Evolutionary conservation across 1,139 yeast genomes (phyloP).

Genomic region (Wickerhamomyces sp.): DNA sequence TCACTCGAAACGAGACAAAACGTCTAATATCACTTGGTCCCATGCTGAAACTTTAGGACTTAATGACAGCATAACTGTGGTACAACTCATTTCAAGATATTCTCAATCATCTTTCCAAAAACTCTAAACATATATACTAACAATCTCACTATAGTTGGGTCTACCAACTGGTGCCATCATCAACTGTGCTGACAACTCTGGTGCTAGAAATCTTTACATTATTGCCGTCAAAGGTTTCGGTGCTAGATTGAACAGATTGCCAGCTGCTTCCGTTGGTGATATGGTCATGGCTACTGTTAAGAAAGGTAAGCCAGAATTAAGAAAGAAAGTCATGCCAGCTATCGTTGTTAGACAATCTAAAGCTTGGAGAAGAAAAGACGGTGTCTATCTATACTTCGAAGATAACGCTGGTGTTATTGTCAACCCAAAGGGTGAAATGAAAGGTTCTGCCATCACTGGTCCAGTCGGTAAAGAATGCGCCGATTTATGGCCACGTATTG

Average conservation of each 20-base stretch:
- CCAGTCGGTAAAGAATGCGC: constrained; percentile 99
- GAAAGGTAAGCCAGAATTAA: constrained; percentile 99
- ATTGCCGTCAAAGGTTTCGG: constrained; percentile 99
- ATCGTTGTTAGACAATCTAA: constrained; percentile 98
- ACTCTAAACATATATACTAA: constrained; percentile 25
- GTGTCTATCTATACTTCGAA: constrained; percentile 99
- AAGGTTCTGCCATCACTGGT: constrained; percentile 99
- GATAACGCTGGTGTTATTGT: constrained; percentile 99
- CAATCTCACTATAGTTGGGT: constrained; percentile 63
- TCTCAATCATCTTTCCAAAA: background rate
- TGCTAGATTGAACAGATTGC: constrained; percentile 99
- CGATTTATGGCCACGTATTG: constrained; percentile 99
- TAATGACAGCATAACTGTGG: too few relatives aligned
- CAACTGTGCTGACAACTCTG: constrained; percentile 99
- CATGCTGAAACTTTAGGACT: too few relatives aligned
- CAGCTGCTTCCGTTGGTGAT: constrained; percentile 99
- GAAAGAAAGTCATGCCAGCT: constrained; percentile 99
- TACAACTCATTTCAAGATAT: too few relatives aligned
- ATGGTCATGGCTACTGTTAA: constrained; percentile 99
- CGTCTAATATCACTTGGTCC: too few relatives aligned
- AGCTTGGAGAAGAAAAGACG: constrained; percentile 99
- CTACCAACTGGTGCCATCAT: constrained; percentile 99
- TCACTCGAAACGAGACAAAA: too few relatives aligned
- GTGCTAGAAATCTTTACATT: constrained; percentile 99
- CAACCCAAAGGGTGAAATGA: constrained; percentile 99